Conservation (phyloP, 1,284 basidiomycete species). For the Pseudozyma sp. region DNA sequence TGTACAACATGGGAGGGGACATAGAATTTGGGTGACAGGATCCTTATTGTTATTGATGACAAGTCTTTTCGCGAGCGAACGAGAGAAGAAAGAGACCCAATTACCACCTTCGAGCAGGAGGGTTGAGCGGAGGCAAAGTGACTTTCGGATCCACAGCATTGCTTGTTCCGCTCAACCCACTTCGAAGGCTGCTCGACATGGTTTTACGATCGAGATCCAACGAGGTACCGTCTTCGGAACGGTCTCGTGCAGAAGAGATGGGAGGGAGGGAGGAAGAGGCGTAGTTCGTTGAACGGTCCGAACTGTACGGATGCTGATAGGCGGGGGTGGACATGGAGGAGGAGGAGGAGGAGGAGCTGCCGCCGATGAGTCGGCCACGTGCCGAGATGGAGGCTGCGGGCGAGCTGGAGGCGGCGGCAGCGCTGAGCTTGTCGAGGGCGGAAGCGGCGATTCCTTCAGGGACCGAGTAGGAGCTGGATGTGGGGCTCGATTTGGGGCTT, state of each 20-base stretch:
- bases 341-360: constrained; percentile 7
- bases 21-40: background rate
- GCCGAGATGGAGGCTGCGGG: constrained; percentile 26
- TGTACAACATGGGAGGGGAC: constrained; percentile 5
- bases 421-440: constrained; percentile 40
- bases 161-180: constrained; percentile 6
- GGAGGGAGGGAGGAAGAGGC: constrained; percentile 35
- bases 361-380: constrained; percentile 32
- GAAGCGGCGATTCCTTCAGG: constrained; percentile 43
- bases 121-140: constrained; percentile 46
- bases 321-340: constrained; percentile 13
- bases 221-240: constrained; percentile 20
- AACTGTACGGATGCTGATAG: constrained; percentile 53
- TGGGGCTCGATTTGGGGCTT: constrained; percentile 53
- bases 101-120: constrained; percentile 32
- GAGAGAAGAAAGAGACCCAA: background rate
- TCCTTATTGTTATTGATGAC: background rate
- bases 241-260: constrained; percentile 42
- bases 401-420: constrained; percentile 17
- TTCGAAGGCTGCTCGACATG: constrained; percentile 27
- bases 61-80: background rate
- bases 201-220: constrained; percentile 44
- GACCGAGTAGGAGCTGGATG: constrained; percentile 42
- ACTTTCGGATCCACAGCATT: constrained; percentile 27
- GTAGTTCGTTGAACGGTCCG: constrained; percentile 51